Evolutionary conservation across 768 basidiomycete species (phyloP), one percentile per base, ranked within the genome.

Genomic region (Mycena floridula): DNA sequence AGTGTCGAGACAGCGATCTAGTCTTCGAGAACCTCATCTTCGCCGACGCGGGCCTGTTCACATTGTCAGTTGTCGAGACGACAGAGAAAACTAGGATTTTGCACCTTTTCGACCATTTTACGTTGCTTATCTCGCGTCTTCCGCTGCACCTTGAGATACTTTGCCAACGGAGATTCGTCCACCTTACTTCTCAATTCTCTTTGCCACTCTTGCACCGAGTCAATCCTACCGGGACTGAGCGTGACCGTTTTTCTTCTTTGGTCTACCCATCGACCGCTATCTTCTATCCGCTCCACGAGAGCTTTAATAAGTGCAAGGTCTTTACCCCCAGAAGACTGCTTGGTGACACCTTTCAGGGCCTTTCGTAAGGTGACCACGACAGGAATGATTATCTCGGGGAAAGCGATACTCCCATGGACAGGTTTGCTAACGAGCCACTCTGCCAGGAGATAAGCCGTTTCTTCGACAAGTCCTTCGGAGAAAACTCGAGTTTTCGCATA

Each of bases 331-430:
- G 61, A 54, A 23, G 63, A 57, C 37, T 60, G 62, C 26, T 69
- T 59, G 45, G 75, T 76, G 21, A 71, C 67, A 28, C 64, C 68
- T 62, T 96, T 97, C 51, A 94, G 54, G 44, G 77, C 72, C 51
- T 85, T 84, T 36, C 81, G 80, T 41, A 99, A 68, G 1, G 78
- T 68, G 9, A 88, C 73, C 13, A 82, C 65, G 27, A 93, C 68
- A 3, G 94, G 93, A 11, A 97, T 77, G 12, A 81, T 72, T 30
- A 95, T 74, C 65, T 99, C 96, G 2, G 96, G 95, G 73, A 96
- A 98, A 1, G 90, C 90, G 47, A 97, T 82, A 61, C 85, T 89
- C 1, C 81, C 85, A 40, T 89, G 85, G 1, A 94, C 81, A 0
- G 78, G 67, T 7, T 65, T 52, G 25, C 79, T 82, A 24, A 81